Evolutionary conservation across 2,329 filamentous ascomycete species (phyloP).

Genomic region (Fusarium stilboides): DNA sequence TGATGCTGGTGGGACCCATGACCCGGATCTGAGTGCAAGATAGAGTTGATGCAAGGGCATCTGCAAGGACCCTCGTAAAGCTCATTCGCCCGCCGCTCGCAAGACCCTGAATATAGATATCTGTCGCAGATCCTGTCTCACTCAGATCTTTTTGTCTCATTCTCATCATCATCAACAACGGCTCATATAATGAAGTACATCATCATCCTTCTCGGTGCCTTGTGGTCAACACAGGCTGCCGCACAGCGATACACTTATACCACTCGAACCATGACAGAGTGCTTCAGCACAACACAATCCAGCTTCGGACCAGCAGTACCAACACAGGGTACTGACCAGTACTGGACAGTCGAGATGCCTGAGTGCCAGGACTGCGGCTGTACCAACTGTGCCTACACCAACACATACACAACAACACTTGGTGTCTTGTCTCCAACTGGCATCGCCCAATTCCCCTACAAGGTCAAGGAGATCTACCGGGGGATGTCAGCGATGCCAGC

Average conservation of each 20-base stretch:
- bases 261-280: conserved; percentile 46
- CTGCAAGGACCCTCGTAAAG: conserved; percentile 32
- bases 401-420: conserved; percentile 46
- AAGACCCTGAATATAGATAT: conserved; percentile 39
- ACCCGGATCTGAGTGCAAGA: conserved; percentile 29
- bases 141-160: conserved; percentile 19
- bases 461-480: conserved; percentile 48
- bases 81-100: conserved; percentile 25
- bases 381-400: conserved; percentile 43
- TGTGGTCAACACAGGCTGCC: conserved; percentile 27
- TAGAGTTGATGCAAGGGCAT: conserved; percentile 40
- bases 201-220: conserved; percentile 19
- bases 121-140: conserved; percentile 43
- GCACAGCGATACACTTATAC: conserved; percentile 48
- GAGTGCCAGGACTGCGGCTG: conserved; percentile 46
- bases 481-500: conserved; percentile 46
- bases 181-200: conserved; percentile 39
- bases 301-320: conserved; percentile 45
- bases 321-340: conserved; percentile 42
- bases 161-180: neutral
- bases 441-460: conserved; percentile 37
- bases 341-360: conserved; percentile 47
- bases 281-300: conserved; percentile 45
- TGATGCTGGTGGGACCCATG: conserved; percentile 2
- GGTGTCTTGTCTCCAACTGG: conserved; percentile 44